Percentiles rank a stretch among this genome's conserved stretches.
These are phyloP conservation scores for Quercus ilex DNA, from an alignment of 306 rosid genomes.

Conservation along the genomic window DNA sequence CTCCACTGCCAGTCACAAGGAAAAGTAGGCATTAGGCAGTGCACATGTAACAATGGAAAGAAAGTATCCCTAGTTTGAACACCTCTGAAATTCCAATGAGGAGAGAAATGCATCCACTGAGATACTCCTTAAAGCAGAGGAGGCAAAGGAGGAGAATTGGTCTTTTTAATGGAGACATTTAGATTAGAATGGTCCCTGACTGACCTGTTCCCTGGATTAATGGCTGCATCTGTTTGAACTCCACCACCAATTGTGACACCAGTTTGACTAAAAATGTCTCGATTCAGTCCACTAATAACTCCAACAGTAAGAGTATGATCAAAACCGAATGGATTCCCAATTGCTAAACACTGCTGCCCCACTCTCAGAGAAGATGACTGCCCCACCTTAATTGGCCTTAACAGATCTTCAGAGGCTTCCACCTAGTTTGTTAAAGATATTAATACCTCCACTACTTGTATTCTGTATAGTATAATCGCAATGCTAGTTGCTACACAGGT, in stretches of 20 bases:
- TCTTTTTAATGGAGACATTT: neutral
- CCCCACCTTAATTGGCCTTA: conserved; percentile 75
- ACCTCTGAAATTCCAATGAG: neutral
- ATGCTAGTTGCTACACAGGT: neutral
- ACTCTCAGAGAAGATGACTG: conserved; percentile 75
- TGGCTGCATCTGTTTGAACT: conserved; percentile 94
- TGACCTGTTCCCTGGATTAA: conserved; percentile 97
- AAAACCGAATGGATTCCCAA: conserved; percentile 97
- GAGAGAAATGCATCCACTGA: neutral
- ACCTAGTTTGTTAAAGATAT: conserved; percentile 48
- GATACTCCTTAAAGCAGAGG: neutral
- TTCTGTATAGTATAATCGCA: neutral
- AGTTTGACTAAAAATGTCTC: conserved; percentile 83
- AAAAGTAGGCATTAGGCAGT: conserved; percentile 18
- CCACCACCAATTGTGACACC: conserved; percentile 98
- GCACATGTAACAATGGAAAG: conserved; percentile 1
- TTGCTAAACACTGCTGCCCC: conserved; percentile 96
- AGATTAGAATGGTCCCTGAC: conserved; percentile 1
- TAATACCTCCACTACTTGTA: conserved; percentile 3
- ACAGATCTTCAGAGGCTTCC: conserved; percentile 72
- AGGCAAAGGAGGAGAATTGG: neutral
- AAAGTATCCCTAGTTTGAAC: neutral
- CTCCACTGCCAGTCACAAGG: conserved; percentile 65
- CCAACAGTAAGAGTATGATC: conserved; percentile 98
- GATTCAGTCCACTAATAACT: conserved; percentile 85